Base-by-base conservation (phyloP, 148 eudicot genomes). In the Euryodendron excelsum region DNA sequence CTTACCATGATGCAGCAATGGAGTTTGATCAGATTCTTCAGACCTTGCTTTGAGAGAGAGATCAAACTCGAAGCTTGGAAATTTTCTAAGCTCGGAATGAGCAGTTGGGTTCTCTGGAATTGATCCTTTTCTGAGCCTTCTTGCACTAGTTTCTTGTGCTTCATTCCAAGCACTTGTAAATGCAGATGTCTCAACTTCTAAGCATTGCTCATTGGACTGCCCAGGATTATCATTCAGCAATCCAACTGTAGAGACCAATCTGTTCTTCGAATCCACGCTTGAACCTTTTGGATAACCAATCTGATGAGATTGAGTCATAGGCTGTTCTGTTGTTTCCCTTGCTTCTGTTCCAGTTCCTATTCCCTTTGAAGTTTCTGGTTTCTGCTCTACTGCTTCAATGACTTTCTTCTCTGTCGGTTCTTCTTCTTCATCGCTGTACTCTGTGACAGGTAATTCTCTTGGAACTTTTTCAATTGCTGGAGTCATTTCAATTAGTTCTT, bases 51-150 rank as follows among this genome's bases (percentile, higher is more conserved):
- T 81, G 13, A 53, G 58, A 13, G 81, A 74, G 53, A 88, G 47
- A 56, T 85, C 87, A 74, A 88, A 88, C 39, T 81, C 83, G 55
- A 88, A 88, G 64, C 90, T 88, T 0, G 88, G 84, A 27, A 78
- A 83, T 66, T 78, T 88, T 61, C 79, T 75, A 20, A 60, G 80
- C 64, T 81, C 84, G 67, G 62, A 18, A 45, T 52, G 18, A 2
- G 12, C 21, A 41, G 27, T 48, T 60, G 56, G 28, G 15, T 76
- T 47, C 6, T 70, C 77, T 53, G 73, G 67, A 73, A 62, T 78
- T 44, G 84, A 78, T 73, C 69, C 81, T 2, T 72, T 65, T 58
- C 77, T 56, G 25, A 73, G 41, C 78, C 65, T 82, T 82, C 52
- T 18, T n/a, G n/a, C n/a, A n/a, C n/a, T n/a, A n/a, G n/a, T n/a